Base-by-base conservation (phyloP, 257 asterid species). In the Plantago major region DNA sequence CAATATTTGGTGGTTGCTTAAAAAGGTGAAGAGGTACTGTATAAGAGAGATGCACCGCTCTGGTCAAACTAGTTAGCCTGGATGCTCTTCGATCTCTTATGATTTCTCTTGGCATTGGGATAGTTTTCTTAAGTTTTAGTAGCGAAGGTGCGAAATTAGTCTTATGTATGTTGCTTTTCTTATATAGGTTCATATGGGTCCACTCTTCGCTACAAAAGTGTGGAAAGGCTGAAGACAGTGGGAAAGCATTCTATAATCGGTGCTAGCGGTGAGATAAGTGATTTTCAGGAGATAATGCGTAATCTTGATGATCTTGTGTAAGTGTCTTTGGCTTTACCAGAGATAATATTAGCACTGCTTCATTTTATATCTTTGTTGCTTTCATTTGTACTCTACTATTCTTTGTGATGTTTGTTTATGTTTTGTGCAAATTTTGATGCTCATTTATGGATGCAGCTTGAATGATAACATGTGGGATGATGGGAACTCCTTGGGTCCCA, bases 251-350 rank as follows among this genome's bases (percentile, higher is more conserved):
- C 99, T 46, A 82, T 92, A 58, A 81, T 92, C 57, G 99, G 99
- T 68, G 99, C 94, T 63, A 89, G 97, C 58, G 99, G 97, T 45
- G 99, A 92, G 75, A 83, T 92, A 56, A 92, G 99, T 76, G 97
- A 92, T 70, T 92, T 92, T 72, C 99, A 92, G 82, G 99, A 92
- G 84, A 83, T 92, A 47, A 73, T 84, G 81, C 87, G 74, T 14
- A 78, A 78, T 59, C 97, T 89, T 67, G 91, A 92, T 69, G 96
- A 92, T 60, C 96, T 89, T 60, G 60, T 81, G 99, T 86, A 80
- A 70, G 93, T 79, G 26, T 26, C 40, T 57, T 63, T 61, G 42
- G 16, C 69, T 56, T 30, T 14, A 12, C n/a, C 43, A 33, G 28
- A 50, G n/a, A 40, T 26, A 12, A 14, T 13, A 15, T 42, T 48